Conservation (phyloP, 1,139 yeast genomes). For the Nakaseomyces glabratus region DNA sequence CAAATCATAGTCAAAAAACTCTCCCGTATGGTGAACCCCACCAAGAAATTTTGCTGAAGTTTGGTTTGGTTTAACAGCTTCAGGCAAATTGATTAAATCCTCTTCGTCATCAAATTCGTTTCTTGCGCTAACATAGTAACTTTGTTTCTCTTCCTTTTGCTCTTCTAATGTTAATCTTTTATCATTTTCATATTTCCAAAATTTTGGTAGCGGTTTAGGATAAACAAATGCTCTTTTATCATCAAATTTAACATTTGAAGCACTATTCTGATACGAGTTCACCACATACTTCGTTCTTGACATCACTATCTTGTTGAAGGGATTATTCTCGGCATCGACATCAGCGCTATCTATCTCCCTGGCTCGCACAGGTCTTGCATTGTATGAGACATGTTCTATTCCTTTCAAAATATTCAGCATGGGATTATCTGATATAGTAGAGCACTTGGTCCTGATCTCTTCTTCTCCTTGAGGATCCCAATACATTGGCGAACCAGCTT, state of each 20-base stretch:
- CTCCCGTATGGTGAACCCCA: conserved; percentile 24
- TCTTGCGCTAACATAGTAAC: conserved; percentile 4
- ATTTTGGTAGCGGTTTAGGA: conserved; percentile 29
- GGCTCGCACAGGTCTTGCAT: conserved; percentile 1
- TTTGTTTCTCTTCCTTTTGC: conserved; percentile 9
- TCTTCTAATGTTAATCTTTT: conserved; percentile 16
- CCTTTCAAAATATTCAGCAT: conserved; percentile 8
- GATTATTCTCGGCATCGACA: conserved; percentile 4
- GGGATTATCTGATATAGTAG: conserved; percentile 5
- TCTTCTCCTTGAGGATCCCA: conserved; percentile 19
- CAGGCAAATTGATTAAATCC: conserved; percentile 1
- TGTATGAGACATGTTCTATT: conserved; percentile 6
- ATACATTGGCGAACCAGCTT: conserved; percentile 26
- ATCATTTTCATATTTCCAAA: conserved; percentile 29
- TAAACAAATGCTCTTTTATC: conserved; percentile 24
- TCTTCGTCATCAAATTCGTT: conserved; percentile 7
- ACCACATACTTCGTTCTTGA: conserved; percentile 19
- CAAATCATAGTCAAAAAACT: conserved; percentile 22
- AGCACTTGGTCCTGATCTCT: conserved; percentile 8
- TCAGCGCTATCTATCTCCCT: background rate
- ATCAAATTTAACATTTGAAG: conserved; percentile 21
- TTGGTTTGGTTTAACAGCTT: background rate
- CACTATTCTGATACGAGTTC: conserved; percentile 22
- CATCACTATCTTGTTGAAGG: conserved; percentile 3
- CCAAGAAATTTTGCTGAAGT: conserved; percentile 1